Evolutionary conservation across 192 early-diverging fungal species (phyloP), one percentile per base, ranked within the genome.

Genomic region (Helicostylum pulchrum): DNA sequence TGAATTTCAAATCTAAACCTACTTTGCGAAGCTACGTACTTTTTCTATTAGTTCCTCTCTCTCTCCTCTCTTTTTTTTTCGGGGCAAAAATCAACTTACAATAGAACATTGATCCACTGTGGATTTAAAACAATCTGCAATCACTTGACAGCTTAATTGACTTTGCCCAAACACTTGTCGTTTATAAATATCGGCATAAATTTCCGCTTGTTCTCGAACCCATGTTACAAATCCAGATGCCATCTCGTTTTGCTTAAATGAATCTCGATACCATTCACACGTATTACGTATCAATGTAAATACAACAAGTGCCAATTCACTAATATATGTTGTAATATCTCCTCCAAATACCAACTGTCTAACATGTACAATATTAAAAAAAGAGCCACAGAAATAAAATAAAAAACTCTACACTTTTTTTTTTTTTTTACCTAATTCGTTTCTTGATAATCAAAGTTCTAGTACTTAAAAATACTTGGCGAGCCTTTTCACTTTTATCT

Each of bases 221-320:
- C 96, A 99, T 9, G 90, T 93, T 26, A 99, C 87, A 63, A 99
- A 89, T 10, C 93, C 87, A 17, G 93, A 94, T 2, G 92, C 82
- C 92, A 99, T 93, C 45, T 82, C 83, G 39, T 91, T 83, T 62
- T 95, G 90, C 19, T 87, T 85, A 67, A 99, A 99, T 3, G 93
- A 88, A 36, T 79, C 85, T 53, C 87, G 80, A 73, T 93, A 99
- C 97, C 97, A 99, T 62, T 97, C 93, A 64, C 93, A 95, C 0
- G 97, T 98, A 70, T 95, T 97, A 66, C 90, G 86, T 68, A 98
- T 91, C 50, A 96, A 74, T 9, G 90, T 81, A 70, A 99, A 99
- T 31, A 92, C 88, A 26, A 97, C 85, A 46, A 94, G 77, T 0
- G 93, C 89, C 48, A 95, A 80, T 71, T 94, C 89, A 59, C 85